Evolutionary conservation across 2,329 filamentous ascomycete genomes (phyloP).

Genomic region (Calonectria fujianensis): DNA sequence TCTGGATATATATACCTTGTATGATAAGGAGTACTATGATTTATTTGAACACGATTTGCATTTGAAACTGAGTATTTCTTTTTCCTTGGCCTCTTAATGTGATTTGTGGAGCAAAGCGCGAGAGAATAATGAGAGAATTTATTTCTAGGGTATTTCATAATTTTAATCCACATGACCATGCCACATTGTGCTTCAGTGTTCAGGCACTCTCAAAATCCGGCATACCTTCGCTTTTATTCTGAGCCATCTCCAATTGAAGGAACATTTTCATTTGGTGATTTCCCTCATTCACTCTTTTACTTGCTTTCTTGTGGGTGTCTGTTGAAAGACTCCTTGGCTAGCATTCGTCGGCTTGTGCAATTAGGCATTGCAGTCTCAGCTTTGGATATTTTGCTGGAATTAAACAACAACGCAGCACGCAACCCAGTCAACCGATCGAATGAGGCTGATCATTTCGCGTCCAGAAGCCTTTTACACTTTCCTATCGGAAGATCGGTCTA

Average conservation of each 20-base stretch:
- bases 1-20: not conserved
- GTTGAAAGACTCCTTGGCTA: not conserved
- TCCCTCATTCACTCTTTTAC: not conserved
- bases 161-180: too few relatives aligned
- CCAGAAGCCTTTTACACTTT: constrained; percentile 11
- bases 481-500: not conserved
- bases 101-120: too few relatives aligned
- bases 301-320: not conserved
- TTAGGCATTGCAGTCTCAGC: not conserved
- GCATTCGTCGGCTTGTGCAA: not conserved
- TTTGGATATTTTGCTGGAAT: not conserved
- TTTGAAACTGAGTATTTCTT: too few relatives aligned
- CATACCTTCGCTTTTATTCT: too few relatives aligned
- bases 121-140: too few relatives aligned
- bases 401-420: not conserved
- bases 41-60: not conserved
- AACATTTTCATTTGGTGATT: fast-evolving
- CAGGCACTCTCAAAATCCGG: too few relatives aligned
- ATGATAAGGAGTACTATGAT: not conserved
- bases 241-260: too few relatives aligned
- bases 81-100: too few relatives aligned
- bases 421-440: not conserved
- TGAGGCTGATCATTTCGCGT: not conserved
- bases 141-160: not conserved
- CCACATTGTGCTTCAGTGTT: too few relatives aligned